Evolutionary conservation across 768 basidiomycete genomes (phyloP).

Genomic region (Agrocybe pediades): DNA sequence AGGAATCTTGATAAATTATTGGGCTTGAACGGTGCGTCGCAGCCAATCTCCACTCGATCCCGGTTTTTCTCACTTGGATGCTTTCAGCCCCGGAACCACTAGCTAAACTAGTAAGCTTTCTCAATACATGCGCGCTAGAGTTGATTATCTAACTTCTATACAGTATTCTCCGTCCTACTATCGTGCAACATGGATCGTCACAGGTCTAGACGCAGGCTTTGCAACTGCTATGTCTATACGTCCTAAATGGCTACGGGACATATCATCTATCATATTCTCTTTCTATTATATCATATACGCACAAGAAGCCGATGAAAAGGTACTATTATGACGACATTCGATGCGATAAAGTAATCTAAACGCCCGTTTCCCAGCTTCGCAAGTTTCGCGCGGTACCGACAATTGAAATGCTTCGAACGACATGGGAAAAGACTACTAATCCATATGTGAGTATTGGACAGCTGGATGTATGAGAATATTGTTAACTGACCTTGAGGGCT

Average conservation of each 20-base stretch:
- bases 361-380: slow-evolving; percentile 76
- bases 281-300: slow-evolving; percentile 87
- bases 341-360: neutral
- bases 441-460: slow-evolving; percentile 68
- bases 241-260: slow-evolving; percentile 88
- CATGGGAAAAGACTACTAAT: slow-evolving; percentile 97
- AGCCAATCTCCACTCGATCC: slow-evolving; percentile 3
- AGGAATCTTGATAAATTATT: slow-evolving; percentile 85
- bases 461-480: neutral
- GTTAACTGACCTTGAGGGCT: slow-evolving; percentile 1
- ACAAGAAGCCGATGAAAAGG: slow-evolving; percentile 95
- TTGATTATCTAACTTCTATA: slow-evolving; percentile 3
- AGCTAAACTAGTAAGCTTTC: slow-evolving; percentile 70
- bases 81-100: slow-evolving; percentile 87
- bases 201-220: slow-evolving; percentile 96
- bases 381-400: slow-evolving; percentile 92
- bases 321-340: slow-evolving; percentile 24
- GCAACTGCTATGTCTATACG: slow-evolving; percentile 93
- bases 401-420: slow-evolving; percentile 92
- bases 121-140: neutral
- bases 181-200: slow-evolving; percentile 93
- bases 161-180: slow-evolving; percentile 94
- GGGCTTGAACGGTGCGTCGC: slow-evolving; percentile 70
- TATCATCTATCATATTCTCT: slow-evolving; percentile 84
- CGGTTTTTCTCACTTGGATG: slow-evolving; percentile 4